These are phyloP conservation scores for Cyclotella sp. DNA, from an alignment of 108 stramenopile genomes.

Conservation along the genomic window DNA sequence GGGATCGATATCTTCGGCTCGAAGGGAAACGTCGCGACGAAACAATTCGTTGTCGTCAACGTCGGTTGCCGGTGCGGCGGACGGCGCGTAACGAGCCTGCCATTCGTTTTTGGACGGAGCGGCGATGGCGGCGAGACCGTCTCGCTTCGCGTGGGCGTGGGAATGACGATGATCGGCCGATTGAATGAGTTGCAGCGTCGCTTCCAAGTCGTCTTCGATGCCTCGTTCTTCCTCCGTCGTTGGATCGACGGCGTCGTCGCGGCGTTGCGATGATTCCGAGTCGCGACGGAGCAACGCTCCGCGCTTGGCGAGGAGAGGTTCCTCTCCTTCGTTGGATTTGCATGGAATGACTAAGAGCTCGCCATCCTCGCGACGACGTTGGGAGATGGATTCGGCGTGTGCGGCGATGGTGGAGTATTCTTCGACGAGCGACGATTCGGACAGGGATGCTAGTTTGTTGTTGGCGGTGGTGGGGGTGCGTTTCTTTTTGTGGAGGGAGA, in stretches of 20 bases:
- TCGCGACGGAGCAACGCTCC: slow-evolving; percentile 3
- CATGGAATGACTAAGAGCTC: slow-evolving; percentile 52
- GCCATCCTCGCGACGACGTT: slow-evolving; percentile 43
- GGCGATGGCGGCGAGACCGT: not conserved
- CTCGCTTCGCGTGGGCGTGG: not conserved
- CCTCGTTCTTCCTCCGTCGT: not conserved
- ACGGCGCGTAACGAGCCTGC: too few species aligned
- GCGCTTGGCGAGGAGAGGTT: slow-evolving; percentile 18
- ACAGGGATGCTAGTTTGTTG: not conserved
- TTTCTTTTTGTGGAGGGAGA: slow-evolving; percentile 17
- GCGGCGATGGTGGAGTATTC: slow-evolving; percentile 53
- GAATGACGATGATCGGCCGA: not conserved
- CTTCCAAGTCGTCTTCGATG: not conserved
- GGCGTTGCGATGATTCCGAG: too few species aligned
- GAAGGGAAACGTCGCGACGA: slow-evolving; percentile 5
- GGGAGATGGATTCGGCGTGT: slow-evolving; percentile 42
- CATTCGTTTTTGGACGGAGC: slow-evolving; percentile 21
- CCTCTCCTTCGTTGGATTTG: slow-evolving; percentile 18
- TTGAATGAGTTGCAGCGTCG: not conserved
- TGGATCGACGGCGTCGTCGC: too few species aligned
- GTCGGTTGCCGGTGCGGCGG: slow-evolving; percentile 11
- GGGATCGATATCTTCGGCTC: slow-evolving; percentile 22
- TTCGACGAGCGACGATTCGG: slow-evolving; percentile 19
- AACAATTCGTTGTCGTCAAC: slow-evolving; percentile 44
- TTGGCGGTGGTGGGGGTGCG: not conserved